A percentile compares a stretch with the other conserved stretches of the same genome.
Evolutionary conservation across 306 rosid species (phyloP).

Genomic region (Dryas drummondii): DNA sequence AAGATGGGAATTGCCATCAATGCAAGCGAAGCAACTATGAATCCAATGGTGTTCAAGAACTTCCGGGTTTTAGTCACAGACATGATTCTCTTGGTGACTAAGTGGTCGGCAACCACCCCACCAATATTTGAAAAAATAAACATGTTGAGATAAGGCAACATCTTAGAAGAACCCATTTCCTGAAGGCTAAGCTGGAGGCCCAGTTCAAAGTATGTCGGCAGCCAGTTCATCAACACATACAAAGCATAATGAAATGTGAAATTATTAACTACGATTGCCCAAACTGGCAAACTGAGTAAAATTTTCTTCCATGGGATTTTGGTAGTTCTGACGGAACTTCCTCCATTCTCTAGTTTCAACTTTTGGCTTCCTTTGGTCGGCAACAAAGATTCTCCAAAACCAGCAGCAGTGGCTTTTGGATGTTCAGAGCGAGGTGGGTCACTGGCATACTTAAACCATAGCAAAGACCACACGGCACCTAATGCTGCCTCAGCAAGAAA

Average conservation of each 20-base stretch:
- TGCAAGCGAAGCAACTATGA: constrained; percentile 80
- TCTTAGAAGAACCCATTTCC: constrained; percentile 99
- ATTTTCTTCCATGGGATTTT: constrained; percentile 85
- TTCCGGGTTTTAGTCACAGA: constrained; percentile 82
- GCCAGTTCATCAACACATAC: constrained; percentile 96
- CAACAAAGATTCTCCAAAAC: constrained; percentile 66
- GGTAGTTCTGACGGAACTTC: constrained; percentile 27
- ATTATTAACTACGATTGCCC: constrained; percentile 97
- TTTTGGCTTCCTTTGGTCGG: constrained; percentile 59
- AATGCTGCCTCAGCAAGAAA: constrained; percentile 73
- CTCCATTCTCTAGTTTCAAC: constrained; percentile 51
- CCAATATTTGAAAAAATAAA: constrained; percentile 92
- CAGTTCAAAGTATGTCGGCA: constrained; percentile 89
- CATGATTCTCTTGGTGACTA: constrained; percentile 67
- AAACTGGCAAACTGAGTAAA: constrained; percentile 74
- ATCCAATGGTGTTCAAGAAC: constrained; percentile 78
- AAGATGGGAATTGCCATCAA: constrained; percentile 71
- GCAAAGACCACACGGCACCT: constrained; percentile 77
- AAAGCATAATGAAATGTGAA: constrained; percentile 95
- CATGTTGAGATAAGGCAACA: constrained; percentile 97
- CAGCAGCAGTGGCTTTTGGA: constrained; percentile 81
- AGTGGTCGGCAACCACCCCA: constrained; percentile 78
- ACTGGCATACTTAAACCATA: constrained; percentile 75
- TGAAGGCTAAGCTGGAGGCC: constrained; percentile 96
- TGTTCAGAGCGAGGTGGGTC: constrained; percentile 75